A percentile compares a stretch with the other conserved stretches of the same genome.
Conservation (phyloP, 2,329 filamentous ascomycete species). For the Penicillium sp. region DNA sequence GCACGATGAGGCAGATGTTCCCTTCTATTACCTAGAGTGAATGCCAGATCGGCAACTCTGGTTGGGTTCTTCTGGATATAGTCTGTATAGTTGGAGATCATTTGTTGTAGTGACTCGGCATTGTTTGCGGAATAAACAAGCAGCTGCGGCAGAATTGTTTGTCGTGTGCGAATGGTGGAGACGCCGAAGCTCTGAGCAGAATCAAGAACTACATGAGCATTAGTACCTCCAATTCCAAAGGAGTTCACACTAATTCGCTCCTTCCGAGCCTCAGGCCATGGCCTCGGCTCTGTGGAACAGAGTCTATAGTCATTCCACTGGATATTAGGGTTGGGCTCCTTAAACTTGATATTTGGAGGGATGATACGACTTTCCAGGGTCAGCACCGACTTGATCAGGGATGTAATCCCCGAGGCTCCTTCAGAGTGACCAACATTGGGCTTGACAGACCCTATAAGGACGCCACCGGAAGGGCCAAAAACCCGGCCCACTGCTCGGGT, state of each 20-base stretch:
- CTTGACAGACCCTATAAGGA: conserved; percentile 14
- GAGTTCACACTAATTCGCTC: conserved; percentile 15
- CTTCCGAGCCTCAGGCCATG: conserved; percentile 7
- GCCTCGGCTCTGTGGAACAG: conserved; percentile 1
- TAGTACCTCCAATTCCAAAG: conserved; percentile 21
- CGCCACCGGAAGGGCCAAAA: conserved; percentile 14
- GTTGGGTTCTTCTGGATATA: conserved; percentile 1
- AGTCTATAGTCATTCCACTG: conserved; percentile 1
- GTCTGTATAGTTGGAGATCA: neutral
- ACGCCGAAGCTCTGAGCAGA: neutral
- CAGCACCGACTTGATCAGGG: conserved; percentile 18
- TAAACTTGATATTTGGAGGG: conserved; percentile 43
- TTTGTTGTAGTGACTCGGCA: neutral
- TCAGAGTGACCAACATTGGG: conserved; percentile 46
- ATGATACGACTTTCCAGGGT: conserved; percentile 40
- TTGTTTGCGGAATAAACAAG: conserved; percentile 9
- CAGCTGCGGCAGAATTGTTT: neutral
- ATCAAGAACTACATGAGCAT: conserved; percentile 20
- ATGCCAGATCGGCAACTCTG: conserved; percentile 5
- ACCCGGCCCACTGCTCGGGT: conserved; percentile 20
- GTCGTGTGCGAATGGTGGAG: neutral
- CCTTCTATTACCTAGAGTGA: conserved; percentile 8
- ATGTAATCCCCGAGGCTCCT: conserved; percentile 52
- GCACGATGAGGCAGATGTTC: conserved; percentile 5
- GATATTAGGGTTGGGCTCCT: conserved; percentile 5